phyloP scores from a whole-genome alignment of 1,139 yeast genomes.

The Hansenula sp. region DNA sequence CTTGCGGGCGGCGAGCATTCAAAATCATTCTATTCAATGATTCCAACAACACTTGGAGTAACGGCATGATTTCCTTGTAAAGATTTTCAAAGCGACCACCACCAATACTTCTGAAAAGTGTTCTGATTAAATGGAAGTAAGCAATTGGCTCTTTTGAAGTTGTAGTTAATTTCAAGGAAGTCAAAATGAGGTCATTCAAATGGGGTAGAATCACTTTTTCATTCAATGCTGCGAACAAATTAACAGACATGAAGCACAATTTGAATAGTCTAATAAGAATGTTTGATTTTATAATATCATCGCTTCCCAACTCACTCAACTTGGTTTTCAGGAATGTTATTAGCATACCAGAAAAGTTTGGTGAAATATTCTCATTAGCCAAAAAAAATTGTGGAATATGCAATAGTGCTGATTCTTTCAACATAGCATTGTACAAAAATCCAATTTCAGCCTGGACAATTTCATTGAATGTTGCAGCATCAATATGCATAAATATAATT shows the following conservation, averaged over 20 bases:
- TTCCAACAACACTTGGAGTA: constrained; percentile 80
- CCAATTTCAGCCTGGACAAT: constrained; percentile 80
- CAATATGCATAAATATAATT: constrained; percentile 88
- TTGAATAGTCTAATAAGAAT: constrained; percentile 84
- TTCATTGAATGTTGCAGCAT: constrained; percentile 94
- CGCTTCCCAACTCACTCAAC: constrained; percentile 75
- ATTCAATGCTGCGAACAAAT: constrained; percentile 81
- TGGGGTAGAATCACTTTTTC: constrained; percentile 88
- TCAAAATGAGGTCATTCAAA: constrained; percentile 74
- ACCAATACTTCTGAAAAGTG: constrained; percentile 89
- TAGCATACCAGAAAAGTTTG: constrained; percentile 86
- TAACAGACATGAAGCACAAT: constrained; percentile 93
- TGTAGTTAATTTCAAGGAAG: constrained; percentile 76
- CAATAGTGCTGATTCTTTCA: constrained; percentile 79
- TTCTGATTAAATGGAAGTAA: constrained; percentile 82
- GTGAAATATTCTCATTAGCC: constrained; percentile 90
- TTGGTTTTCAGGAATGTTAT: constrained; percentile 73
- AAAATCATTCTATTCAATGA: constrained; percentile 79
- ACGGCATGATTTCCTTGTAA: constrained; percentile 89
- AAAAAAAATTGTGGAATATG: constrained; percentile 93
- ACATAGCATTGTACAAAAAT: constrained; percentile 72
- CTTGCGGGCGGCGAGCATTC: constrained; percentile 84
- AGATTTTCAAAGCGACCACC: constrained; percentile 93
- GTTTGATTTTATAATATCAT: constrained; percentile 74
- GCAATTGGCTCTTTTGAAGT: constrained; percentile 91